Evolutionary conservation across 2,329 filamentous ascomycete species (phyloP), one percentile per base, ranked within the genome.

Genomic region (Cytospora paraplurivora): DNA sequence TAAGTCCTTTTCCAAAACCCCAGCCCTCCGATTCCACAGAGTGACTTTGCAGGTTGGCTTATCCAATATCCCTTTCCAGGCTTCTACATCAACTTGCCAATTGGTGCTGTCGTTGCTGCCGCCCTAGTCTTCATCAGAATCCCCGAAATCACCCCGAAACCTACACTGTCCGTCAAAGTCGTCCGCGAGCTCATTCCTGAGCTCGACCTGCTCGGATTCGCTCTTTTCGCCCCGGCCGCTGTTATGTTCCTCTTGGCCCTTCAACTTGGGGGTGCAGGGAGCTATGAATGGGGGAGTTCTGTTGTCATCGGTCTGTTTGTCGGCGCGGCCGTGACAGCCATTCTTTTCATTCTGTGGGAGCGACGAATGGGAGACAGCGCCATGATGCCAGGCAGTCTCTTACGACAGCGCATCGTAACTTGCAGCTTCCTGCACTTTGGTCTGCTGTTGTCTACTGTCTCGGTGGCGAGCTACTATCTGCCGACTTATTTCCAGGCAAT

Each of bases 21-120:
- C 27, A 4, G 27, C 17, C 5, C 11, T n/a, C 17, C 34, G 0
- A 27, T 4, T 8, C n/a, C 27, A 27, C 27, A 27, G 27, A 27
- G 27, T 27, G 27, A 1, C 12, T 21, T 41, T n/a, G 11, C 56
- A 66, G 27, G 27, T 27, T 27, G 27, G 27, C 69, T 68, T 38
- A 1, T 51, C 7, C 12, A 27, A 49, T 37, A 27, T 47, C 12
- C 34, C 15, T 8, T 11, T 33, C 1, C 51, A 73, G 75, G 75
- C 54, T 78, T 77, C 68, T 79, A 75, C 63, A 72, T 80, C 69
- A 79, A 79, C 62, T 69, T 80, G 11, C 78, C 78, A 3, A 56
- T 78, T 38, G 76, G 76, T 12, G 76, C 67, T 6, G 53, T 76
- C 13, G 70, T 74, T 6, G 76, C 68, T 17, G 15, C 70, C 3